Base-by-base conservation (phyloP, 73 alveolate species). In the Paramecium sonneborni region DNA sequence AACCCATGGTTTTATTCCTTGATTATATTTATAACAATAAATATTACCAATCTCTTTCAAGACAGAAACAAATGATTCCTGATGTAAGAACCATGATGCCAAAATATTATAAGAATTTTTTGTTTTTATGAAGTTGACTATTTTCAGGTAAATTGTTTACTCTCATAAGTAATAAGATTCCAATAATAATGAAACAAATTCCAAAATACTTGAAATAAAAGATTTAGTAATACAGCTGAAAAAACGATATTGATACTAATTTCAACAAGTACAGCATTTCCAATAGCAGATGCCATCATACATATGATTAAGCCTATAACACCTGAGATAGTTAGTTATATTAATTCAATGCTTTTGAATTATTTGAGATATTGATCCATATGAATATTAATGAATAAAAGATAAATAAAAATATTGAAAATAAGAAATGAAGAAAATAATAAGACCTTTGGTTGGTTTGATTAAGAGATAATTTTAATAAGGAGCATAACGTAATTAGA, bases 21-120 rank as follows among this genome's bases (percentile, higher is more conserved):
- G 10, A 24, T 8, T 8, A 23, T 41, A 46, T 26, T 28, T 43
- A 18, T 20, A 23, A 52, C n/a, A n/a, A n/a, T 4, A 18, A 52
- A 4, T 1, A 24, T 38, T 79, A 79, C 90, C 90, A 79, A 44
- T 79, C 90, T 79, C 90, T 79, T 46, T 79, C 90, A 23, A 79
- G 43, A 46, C 90, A 79, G 24, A 79, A 79, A 14, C 76, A 39
- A 1, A 79, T 44, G 43, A 79, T 46, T 21, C 90, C 90, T 21
- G 90, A 79, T 20, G 55, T 8, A 8, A 79, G 32, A 10, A 79
- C 90, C 55, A 79, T 30, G 15, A 44, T 41, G 20, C 90, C 69
- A 12, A 38, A 79, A 79, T 79, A 79, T 20, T 79, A 44, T 23
- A 79, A 10, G 44, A 79, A 79, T 26, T 21, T 23, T 28, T 79